Conservation (phyloP, 345 rosid genomes). For the Ceriops decandra region DNA sequence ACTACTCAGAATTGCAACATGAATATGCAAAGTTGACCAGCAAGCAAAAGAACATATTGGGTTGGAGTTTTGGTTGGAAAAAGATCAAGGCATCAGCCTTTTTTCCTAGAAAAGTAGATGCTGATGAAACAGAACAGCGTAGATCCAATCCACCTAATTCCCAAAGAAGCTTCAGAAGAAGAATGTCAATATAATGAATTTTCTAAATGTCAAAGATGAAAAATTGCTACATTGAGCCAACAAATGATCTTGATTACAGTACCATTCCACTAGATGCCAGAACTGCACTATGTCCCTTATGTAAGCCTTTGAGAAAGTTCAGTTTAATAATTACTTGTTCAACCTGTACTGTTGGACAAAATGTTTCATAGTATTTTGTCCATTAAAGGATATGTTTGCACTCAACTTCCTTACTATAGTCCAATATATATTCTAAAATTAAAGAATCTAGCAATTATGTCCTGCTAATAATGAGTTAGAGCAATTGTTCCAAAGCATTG, state of each 20-base stretch:
- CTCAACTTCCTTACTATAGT: too few species aligned
- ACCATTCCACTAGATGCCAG: not conserved
- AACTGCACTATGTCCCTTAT: not conserved
- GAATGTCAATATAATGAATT: constrained; percentile 43
- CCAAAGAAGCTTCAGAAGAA: constrained; percentile 32
- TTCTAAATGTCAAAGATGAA: not conserved
- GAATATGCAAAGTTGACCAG: constrained; percentile 51
- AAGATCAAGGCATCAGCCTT: constrained; percentile 48
- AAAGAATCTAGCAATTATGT: too few species aligned
- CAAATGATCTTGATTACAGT: not conserved
- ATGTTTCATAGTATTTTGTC: too few species aligned
- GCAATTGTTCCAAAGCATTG: too few species aligned
- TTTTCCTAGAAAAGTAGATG: constrained; percentile 42
- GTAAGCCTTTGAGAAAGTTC: not conserved
- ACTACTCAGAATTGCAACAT: constrained; percentile 60
- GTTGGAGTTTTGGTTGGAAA: constrained; percentile 48
- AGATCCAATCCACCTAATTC: constrained; percentile 23
- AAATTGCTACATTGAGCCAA: not conserved
- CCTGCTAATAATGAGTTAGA: too few species aligned
- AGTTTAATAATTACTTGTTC: too few species aligned
- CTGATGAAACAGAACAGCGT: constrained; percentile 29
- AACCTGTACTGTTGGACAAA: too few species aligned
- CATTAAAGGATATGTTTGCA: too few species aligned
- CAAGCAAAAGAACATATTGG: constrained; percentile 37
- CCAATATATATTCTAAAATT: too few species aligned